Evolutionary conservation across 2,329 filamentous ascomycete species (phyloP).

Genomic region (Fusarium solani-melongenae): DNA sequence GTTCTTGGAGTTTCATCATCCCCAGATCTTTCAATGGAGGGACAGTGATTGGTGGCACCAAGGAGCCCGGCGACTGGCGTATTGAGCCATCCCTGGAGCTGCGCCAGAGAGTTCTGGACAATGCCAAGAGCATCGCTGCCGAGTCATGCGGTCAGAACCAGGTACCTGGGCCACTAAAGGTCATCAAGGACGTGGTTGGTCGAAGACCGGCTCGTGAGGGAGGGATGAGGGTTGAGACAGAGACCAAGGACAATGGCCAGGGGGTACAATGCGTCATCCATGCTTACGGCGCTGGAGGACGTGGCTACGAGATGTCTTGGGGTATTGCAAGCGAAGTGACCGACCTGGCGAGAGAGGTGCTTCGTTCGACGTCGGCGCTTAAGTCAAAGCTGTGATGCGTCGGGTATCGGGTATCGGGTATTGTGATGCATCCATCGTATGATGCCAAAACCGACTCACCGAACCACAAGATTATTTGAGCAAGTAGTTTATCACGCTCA

Average conservation of each 20-base stretch:
- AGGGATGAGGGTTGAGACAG: constrained; percentile 56
- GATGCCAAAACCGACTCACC: not conserved
- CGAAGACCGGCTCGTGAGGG: constrained; percentile 58
- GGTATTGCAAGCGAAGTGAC: constrained; percentile 64
- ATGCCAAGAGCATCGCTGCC: constrained; percentile 21
- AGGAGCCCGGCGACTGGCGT: constrained; percentile 68
- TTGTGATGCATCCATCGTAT: not conserved
- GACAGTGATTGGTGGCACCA: constrained; percentile 74
- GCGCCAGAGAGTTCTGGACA: constrained; percentile 47
- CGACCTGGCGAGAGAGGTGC: constrained; percentile 18
- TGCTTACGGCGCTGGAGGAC: constrained; percentile 69
- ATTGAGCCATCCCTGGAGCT: constrained; percentile 59
- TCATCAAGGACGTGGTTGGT: constrained; percentile 59
- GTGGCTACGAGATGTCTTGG: constrained; percentile 72
- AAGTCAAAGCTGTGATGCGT: constrained; percentile 16
- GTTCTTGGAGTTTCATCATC: constrained; percentile 71
- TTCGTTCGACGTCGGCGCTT: not conserved
- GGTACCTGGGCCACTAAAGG: constrained; percentile 28
- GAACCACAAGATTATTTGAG: not conserved
- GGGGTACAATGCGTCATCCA: constrained; percentile 55
- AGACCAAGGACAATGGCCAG: constrained; percentile 16
- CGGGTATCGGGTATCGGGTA: not conserved
- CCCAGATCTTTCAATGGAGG: constrained; percentile 71
- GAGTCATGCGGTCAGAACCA: constrained; percentile 14
- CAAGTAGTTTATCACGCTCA: not conserved